Base-by-base conservation (phyloP, 441 rosid species). In the Brassica balearica region DNA sequence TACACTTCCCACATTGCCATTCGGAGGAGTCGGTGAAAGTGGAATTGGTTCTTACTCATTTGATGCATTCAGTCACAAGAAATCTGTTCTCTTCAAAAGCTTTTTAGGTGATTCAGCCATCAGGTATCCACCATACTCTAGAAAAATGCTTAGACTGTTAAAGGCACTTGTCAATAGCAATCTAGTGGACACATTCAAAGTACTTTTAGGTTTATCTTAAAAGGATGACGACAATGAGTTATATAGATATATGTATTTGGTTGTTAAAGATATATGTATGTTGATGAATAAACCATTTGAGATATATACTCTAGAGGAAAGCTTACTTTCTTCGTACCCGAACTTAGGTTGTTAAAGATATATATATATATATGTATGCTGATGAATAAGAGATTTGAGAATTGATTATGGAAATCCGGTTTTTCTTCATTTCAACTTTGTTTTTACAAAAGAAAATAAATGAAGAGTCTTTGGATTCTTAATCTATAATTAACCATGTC, bases 21-120 rank as follows among this genome's bases (percentile, higher is more conserved):
- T 90, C 1, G 94, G 94, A 58, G 94, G 94, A 48, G 91, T 90
- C 11, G 94, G 92, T 38, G 94, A 90, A 81, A 90, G 94, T 38
- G 94, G 92, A 81, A 88, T 90, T 86, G 92, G 94, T 22, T 76
- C 88, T 0, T 90, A 90, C 84, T 87, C 93, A 6, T 89, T 86
- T 69, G 91, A 89, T 27, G 86, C 89, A 10, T 90, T 85, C 53
- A 88, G 89, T 82, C 95, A 91, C 81, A 87, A 89, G 82, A 91
- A 91, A 76, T 86, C 85, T 23, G 89, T 91, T 61, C 76, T 91
- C 1, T 85, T 84, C 79, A 81, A 87, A 82, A 78, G 93, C 72
- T 84, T 88, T 20, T 32, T 71, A 0, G 93, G 92, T 32, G 91
- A 89, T 72, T 5, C 85, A 14, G 10, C 83, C 4, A 0, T 82